Percentiles rank a stretch among this genome's conserved stretches.
Conservation (phyloP, 2,329 filamentous ascomycete genomes). For the Sarocladium kiliense region DNA sequence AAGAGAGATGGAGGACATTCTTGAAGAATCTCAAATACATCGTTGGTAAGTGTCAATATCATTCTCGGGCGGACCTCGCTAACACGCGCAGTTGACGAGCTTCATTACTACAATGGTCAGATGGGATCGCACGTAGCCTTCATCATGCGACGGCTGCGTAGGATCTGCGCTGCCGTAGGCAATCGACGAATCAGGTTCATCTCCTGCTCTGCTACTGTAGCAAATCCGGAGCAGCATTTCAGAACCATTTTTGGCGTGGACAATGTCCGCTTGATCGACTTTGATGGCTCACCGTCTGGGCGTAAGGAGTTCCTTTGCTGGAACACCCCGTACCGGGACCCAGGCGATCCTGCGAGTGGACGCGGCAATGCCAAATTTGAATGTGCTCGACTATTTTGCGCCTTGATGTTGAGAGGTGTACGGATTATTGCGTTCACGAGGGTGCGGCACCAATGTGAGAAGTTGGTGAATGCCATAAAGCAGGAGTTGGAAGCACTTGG, state of each 20-base stretch:
- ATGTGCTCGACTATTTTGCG: constrained; percentile 85
- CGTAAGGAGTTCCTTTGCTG: constrained; percentile 95
- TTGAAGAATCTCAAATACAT: constrained; percentile 87
- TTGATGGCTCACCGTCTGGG: constrained; percentile 84
- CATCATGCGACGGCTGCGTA: constrained; percentile 83
- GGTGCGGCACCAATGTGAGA: constrained; percentile 83
- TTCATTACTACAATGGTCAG: constrained; percentile 94
- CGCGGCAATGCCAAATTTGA: constrained; percentile 78
- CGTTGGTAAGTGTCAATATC: constrained; percentile 58
- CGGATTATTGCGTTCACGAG: constrained; percentile 90
- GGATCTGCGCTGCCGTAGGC: constrained; percentile 85
- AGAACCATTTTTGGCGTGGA: constrained; percentile 87
- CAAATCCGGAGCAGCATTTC: constrained; percentile 90
- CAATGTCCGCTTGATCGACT: constrained; percentile 75
- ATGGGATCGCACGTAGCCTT: constrained; percentile 92
- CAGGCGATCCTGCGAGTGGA: constrained; percentile 78
- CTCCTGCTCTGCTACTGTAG: constrained; percentile 93
- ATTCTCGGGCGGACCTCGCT: not conserved
- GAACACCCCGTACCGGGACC: constrained; percentile 95
- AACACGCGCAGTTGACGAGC: constrained; percentile 58
- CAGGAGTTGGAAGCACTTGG: constrained; percentile 70
- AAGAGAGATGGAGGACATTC: constrained; percentile 83
- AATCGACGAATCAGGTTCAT: constrained; percentile 85
- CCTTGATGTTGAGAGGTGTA: constrained; percentile 81
- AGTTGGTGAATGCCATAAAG: constrained; percentile 73